Evolutionary conservation across 2,329 filamentous ascomycete species (phyloP), one percentile per base, ranked within the genome.

Genomic region (Beauveria rudraprayagi): DNA sequence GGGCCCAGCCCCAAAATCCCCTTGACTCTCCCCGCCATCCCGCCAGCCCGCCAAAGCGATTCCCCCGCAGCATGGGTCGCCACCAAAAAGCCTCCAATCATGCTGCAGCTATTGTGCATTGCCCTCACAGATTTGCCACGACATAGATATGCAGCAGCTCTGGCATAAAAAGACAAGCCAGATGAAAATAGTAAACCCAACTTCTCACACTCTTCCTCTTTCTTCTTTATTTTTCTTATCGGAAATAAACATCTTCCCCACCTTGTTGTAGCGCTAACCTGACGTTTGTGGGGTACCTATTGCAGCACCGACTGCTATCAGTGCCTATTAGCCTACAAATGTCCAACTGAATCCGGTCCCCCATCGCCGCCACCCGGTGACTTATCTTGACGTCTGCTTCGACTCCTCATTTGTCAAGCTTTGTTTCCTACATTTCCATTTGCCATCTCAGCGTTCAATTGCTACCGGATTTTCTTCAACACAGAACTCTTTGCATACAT

Each of bases 201-300:
- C 34, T 37, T 37, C 16, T 16, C 34, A 37, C 34, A 16, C 11
- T 37, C 2, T 37, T 37, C 34, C 16, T 37, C 34, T 37, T 9
- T 37, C 2, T 34, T 11, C 3, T 34, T 34, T 2, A 5, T 37
- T 0, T 37, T 37, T 37, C 34, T 37, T 37, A 37, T 37, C 34
- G 5, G 5, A 37, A 16, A 37, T 14, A 16, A 6, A 16, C 5
- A 37, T 16, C 11, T 14, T 37, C 34, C 5, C 34, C 34, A 37
- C 34, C 14, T 37, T 16, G 5, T 37, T 37, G 34, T 16, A 37
- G 34, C 53, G 53, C 34, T 24, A 26, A 34, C 53, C 40, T 28
- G 19, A 24, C 53, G 53, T 56, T 56, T 56, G 53, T 46, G 53
- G 53, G 40, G 53, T 37, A n/a, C n/a, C n/a, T n/a, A 16, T 43